Evolutionary conservation across 2,329 filamentous ascomycete genomes (phyloP), one percentile per base, ranked within the genome.

Genomic region (Phoma sp.): DNA sequence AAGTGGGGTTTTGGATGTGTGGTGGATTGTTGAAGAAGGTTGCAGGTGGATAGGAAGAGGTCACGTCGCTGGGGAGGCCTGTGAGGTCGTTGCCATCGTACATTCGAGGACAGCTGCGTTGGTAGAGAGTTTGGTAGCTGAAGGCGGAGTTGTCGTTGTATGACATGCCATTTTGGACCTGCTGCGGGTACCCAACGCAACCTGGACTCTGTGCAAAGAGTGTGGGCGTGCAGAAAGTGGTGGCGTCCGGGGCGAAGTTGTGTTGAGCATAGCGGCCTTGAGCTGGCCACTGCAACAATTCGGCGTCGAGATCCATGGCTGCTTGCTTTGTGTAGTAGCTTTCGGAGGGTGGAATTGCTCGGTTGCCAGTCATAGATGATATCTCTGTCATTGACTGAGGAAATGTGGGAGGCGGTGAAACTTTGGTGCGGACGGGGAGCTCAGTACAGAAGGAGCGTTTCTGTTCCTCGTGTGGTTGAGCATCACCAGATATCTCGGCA

Each of bases 11-110:
- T 18, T 63, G 59, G 4, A 61, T 47, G 15, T 60, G 59, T 9
- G 57, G 69, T 11, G 71, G 70, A 15, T 70, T 62, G 18, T 73
- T 60, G 15, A 69, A 66, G 36, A 73, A 75, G 14, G 65, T 63
- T 6, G 63, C 59, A 11, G 73, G 71, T 2, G 73, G 72, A 42
- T 70, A 71, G 3, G 68, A 64, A 5, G 67, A 53, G 23, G 49
- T 42, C 17, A 47, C 45, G 42, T 57, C 42, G n/a, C 25, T 46
- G 20, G 67, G 55, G 26, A 67, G 26, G 17, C 59, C 54, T 28
- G 42, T 46, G 12, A 68, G 32, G 10, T 60, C 59, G 12, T 57
- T 32, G 15, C 36, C 61, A 30, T 50, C 47, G 49, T 66, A 71
- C 14, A 62, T 64, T 26, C 66, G 67, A 5, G 70, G 66, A 42